Base-by-base conservation (phyloP, 306 rosid species). In the Pachyrhizus erosus region DNA sequence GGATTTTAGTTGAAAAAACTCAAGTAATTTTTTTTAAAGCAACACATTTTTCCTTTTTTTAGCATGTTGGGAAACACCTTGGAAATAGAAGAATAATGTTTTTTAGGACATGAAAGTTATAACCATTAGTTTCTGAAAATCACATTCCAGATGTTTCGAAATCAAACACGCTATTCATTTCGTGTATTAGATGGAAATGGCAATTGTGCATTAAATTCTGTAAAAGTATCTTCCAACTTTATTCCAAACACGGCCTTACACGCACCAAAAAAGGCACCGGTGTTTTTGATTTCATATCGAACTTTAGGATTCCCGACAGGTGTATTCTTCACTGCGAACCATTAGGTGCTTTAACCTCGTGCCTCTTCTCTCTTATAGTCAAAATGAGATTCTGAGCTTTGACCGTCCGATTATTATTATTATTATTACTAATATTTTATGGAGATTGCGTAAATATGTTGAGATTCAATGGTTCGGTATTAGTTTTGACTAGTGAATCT, bases 401-500 rank as follows among this genome's bases (percentile, higher is more conserved):
- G 70, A 66, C 72, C 29, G 15, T 37, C n/a, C 5, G 45, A 64
- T 64, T 64, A 33, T 33, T 58, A 23, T 23, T 42, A 7, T 42
- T 54, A 18, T 40, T 80, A 8, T 23, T 42, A 7, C 10, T 54
- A 18, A 26, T 80, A 8, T 60, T 31, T 31, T 21, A 80, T 75
- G 37, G 57, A 20, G 67, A 79, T 48, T 52, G 70, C 23, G 65
- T 69, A 8, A 42, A 67, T 79, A 33, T 86, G 76, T 74, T 60
- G 72, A 69, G 76, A 51, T 73, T 73, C 24, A 18, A 57, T 29
- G 72, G 78, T 73, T 65, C 7, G 73, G 73, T 58, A 42, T 8
- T 18, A 5, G 17, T 64, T 81, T 81, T 76, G 83, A 57, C 83
- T 23, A 5, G 42, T 40, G 58, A 81, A 77, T 54, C 26, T 71